Base-by-base conservation (phyloP, 352 stramenopile species). In the Phytophthora cactorum region DNA sequence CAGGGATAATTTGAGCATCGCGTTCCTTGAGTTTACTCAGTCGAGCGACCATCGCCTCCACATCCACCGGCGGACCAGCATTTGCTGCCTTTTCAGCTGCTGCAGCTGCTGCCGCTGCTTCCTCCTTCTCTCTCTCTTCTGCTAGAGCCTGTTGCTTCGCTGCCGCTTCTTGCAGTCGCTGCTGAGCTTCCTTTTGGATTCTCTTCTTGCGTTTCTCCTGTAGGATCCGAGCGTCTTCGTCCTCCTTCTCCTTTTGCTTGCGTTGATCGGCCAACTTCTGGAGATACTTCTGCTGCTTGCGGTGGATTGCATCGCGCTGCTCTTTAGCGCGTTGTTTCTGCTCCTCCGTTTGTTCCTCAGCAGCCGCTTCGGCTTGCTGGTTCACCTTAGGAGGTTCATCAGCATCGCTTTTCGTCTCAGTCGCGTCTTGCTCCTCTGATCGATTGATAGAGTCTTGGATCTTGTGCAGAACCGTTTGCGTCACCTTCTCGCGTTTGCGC, bases 1-100 rank as follows among this genome's bases (percentile, higher is more conserved):
- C 84, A 0, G 81, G 81, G 10, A 92, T 75, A 41, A 93, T 79
- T 34, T 91, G 70, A 17, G 58, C 69, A 57, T 94, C 86, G 14
- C 79, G 84, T 1, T 89, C 79, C 43, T 91, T 92, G 3, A 94
- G 61, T 52, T 81, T 89, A 63, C 86, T 96, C 44, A 89, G 64
- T n/a, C 84, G 81, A 51, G 79, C 80, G n/a, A 92, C 56, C 81
- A 93, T 91, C n/a, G 83, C 82, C 43, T 89, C 72, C 12, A 90
- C 72, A 28, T 89, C 70, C 1, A 89, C 73, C 0, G 59, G 67
- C 7, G 75, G 63, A 2, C 56, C 58, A 5, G 66, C 52, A 12
- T 53, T 67, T 36, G 39, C 52, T 5, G 45, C 61, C 29, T 77
- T 85, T 29, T 77, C 74, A 27, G 38, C 74, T 54, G 63, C 69